Percentiles rank a stretch among this genome's conserved stretches.
These are phyloP conservation scores for Pyrenula massariospora DNA, from an alignment of 495 filamentous ascomycete genomes.

Conservation along the genomic window DNA sequence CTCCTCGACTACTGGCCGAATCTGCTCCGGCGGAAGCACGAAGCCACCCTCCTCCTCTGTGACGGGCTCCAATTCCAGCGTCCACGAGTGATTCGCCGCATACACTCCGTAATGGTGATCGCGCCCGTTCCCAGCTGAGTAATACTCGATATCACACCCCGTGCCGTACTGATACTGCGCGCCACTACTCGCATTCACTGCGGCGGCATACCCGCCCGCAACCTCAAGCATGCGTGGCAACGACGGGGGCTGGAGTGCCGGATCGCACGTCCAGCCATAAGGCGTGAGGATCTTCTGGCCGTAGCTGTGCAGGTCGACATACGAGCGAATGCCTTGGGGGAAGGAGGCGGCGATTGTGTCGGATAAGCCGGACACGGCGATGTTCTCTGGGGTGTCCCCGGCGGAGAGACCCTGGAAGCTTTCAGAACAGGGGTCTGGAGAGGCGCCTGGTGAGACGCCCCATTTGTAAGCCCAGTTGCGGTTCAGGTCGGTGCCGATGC, in stretches of 20 bases:
- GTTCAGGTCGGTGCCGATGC: constrained; percentile 49
- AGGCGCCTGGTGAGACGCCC: constrained; percentile 33
- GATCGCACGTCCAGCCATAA: constrained; percentile 28
- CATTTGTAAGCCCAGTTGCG: constrained; percentile 49
- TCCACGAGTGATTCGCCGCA: constrained; percentile 39
- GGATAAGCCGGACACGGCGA: constrained; percentile 23
- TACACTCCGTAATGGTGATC: constrained; percentile 42
- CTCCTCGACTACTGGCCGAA: constrained; percentile 36
- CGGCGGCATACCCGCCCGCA: constrained; percentile 24
- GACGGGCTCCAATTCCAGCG: constrained; percentile 40
- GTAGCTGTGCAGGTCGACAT: constrained; percentile 50
- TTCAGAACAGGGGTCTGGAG: constrained; percentile 38
- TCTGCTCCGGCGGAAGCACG: constrained; percentile 41
- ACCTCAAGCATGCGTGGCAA: constrained; percentile 23
- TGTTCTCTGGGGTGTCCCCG: constrained; percentile 37
- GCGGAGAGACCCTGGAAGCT: constrained; percentile 36
- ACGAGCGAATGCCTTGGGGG: constrained; percentile 44
- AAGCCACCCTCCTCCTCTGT: constrained; percentile 40
- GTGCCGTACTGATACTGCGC: constrained; percentile 35
- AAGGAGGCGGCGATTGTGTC: too few species aligned
- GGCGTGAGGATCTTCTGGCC: constrained; percentile 25
- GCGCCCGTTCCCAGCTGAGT: constrained; percentile 36
- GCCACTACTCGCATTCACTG: constrained; percentile 24
- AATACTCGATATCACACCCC: constrained; percentile 44
- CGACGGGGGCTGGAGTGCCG: too few species aligned